Conservation (phyloP, 2,329 filamentous ascomycete genomes). For the Catunica adiposa region DNA sequence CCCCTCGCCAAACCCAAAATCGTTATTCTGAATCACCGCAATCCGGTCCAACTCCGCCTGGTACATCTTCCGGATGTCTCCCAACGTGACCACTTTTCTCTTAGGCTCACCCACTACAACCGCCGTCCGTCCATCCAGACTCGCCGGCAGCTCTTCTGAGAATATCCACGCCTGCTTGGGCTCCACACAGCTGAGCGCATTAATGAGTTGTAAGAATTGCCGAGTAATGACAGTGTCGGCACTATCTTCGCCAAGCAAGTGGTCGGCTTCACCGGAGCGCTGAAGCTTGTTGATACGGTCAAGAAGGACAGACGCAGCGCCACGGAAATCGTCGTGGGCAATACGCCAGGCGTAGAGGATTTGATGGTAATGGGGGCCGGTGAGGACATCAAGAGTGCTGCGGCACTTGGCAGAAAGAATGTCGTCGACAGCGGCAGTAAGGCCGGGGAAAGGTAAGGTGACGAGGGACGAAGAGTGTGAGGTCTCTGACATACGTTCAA, state of each 20-base stretch:
- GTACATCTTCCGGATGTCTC: constrained; percentile 76
- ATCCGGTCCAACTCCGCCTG: constrained; percentile 79
- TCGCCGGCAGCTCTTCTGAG: constrained; percentile 25
- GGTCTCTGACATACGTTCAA: constrained; percentile 53
- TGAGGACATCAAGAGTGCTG: constrained; percentile 46
- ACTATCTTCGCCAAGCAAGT: constrained; percentile 40
- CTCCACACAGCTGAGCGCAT: constrained; percentile 74
- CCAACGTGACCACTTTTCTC: constrained; percentile 68
- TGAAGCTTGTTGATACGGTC: constrained; percentile 48
- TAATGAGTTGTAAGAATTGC: constrained; percentile 82
- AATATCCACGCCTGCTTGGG: constrained; percentile 67
- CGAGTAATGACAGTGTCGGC: constrained; percentile 50
- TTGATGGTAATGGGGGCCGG: constrained; percentile 67
- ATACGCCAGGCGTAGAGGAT: constrained; percentile 87
- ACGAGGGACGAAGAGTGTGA: constrained; percentile 51
- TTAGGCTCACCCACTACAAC: constrained; percentile 25
- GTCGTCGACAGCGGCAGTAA: constrained; percentile 64
- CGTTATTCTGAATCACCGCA: constrained; percentile 71
- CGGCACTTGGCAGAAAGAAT: constrained; percentile 58
- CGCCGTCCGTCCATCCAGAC: constrained; percentile 8
- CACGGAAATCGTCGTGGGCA: constrained; percentile 69
- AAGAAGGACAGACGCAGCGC: constrained; percentile 46
- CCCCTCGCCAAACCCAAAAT: constrained; percentile 57
- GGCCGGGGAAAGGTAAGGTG: constrained; percentile 58
- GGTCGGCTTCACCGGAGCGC: constrained; percentile 25